A percentile compares a stretch with the other conserved stretches of the same genome.
phyloP scores from a whole-genome alignment of 2,329 filamentous ascomycete species.

The Colletotrichum orchidophilum region DNA sequence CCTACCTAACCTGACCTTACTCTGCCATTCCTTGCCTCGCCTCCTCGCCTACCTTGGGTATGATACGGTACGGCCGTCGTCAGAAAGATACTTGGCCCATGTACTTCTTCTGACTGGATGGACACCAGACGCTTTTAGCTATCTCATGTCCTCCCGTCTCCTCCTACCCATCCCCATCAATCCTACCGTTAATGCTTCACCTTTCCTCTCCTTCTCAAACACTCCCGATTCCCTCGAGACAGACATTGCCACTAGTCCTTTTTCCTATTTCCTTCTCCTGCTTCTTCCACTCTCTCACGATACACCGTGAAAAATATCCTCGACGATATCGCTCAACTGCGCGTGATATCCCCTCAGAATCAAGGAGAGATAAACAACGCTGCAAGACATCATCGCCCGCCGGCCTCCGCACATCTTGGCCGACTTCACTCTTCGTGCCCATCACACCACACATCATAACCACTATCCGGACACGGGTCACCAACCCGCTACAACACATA shows the following conservation, averaged over 20 bases:
- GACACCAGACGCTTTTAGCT: constrained; percentile 23
- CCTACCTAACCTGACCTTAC: constrained; percentile 6
- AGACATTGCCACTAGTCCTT: background rate
- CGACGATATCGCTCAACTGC: background rate
- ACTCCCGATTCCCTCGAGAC: constrained; percentile 6
- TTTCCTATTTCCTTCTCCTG: background rate
- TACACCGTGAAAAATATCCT: background rate
- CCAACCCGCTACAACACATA: constrained; percentile 10
- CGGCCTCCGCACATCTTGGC: background rate
- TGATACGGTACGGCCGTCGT: constrained; percentile 8
- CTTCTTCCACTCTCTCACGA: background rate
- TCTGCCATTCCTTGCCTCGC: constrained; percentile 10
- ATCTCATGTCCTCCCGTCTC: constrained; percentile 27
- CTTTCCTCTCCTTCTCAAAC: constrained; percentile 10
- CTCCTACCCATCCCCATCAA: constrained; percentile 25
- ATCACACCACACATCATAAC: background rate
- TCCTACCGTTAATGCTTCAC: constrained; percentile 27
- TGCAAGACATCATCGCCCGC: background rate
- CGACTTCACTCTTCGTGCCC: background rate
- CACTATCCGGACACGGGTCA: background rate
- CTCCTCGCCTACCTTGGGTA: background rate
- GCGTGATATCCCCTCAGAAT: background rate
- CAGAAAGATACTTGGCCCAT: constrained; percentile 2
- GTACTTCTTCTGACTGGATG: background rate
- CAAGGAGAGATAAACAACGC: background rate